phyloP scores from a whole-genome alignment of 306 rosid genomes.

The Cotoneaster glaucophyllus region DNA sequence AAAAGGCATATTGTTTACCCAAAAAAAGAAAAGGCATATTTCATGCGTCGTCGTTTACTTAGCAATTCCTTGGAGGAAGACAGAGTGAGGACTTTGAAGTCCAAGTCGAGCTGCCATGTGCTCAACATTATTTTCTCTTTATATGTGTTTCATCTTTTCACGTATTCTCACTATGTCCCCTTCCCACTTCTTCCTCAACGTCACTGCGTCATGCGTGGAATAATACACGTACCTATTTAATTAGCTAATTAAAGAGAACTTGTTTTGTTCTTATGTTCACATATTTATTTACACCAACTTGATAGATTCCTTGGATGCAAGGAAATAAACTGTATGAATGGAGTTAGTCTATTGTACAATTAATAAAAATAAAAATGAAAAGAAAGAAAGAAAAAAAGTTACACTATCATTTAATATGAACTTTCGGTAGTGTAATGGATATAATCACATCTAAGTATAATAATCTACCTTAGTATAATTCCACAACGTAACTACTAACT shows the following conservation, averaged over 20 bases:
- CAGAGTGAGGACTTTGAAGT: conserved; percentile 7
- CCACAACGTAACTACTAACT: too few species aligned
- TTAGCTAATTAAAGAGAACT: neutral
- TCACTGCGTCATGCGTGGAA: neutral
- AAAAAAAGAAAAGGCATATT: neutral
- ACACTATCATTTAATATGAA: too few species aligned
- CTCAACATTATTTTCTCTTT: neutral
- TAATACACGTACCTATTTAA: neutral
- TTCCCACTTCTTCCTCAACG: conserved; percentile 3
- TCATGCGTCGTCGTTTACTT: neutral
- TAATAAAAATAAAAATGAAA: too few species aligned
- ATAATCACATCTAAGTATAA: too few species aligned
- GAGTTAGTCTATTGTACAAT: too few species aligned
- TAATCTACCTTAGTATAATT: too few species aligned
- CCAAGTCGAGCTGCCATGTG: neutral
- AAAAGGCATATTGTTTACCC: neutral
- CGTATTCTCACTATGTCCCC: conserved; percentile 9
- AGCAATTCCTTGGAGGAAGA: neutral
- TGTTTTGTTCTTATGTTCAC: neutral
- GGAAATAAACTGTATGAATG: neutral
- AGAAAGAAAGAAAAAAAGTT: too few species aligned
- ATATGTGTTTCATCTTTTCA: neutral
- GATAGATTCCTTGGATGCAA: neutral
- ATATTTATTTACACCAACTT: neutral
- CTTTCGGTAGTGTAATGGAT: too few species aligned